Evolutionary conservation across 2,329 filamentous ascomycete genomes (phyloP).

Genomic region (Calycina herbarum): DNA sequence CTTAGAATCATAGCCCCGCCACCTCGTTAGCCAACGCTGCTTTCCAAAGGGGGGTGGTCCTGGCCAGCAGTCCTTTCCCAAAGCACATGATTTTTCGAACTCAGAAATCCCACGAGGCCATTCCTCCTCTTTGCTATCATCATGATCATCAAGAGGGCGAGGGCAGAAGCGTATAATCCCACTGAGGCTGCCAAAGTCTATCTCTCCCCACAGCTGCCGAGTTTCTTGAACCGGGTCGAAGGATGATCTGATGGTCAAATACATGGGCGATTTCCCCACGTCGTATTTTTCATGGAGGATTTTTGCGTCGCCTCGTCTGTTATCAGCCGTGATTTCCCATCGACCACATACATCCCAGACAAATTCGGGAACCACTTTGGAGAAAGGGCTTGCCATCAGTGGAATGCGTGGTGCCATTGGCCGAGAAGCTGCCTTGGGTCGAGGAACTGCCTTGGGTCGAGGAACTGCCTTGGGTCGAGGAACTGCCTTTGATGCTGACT

Average conservation of each 20-base stretch:
- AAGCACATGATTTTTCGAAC: constrained; percentile 13
- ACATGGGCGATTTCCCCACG: neutral
- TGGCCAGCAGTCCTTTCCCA: constrained; percentile 9
- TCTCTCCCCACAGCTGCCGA: constrained; percentile 16
- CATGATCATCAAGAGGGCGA: neutral
- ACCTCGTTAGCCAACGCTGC: constrained; percentile 10
- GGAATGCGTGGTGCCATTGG: no score
- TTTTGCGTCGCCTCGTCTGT: neutral
- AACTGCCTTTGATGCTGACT: neutral
- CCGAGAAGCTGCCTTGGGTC: no score
- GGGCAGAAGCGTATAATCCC: constrained; percentile 18
- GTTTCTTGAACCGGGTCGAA: neutral
- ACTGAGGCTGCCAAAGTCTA: constrained; percentile 13
- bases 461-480: no score
- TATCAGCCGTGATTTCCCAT: neutral
- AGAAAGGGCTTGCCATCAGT: no score
- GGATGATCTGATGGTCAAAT: neutral
- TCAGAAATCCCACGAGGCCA: neutral
- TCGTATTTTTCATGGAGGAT: neutral
- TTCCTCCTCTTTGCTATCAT: no score
- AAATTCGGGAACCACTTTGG: neutral
- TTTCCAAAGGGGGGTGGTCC: constrained; percentile 11
- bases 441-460: no score
- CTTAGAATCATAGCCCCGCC: constrained; percentile 7
- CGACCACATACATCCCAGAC: neutral